A percentile compares a stretch with the other conserved stretches of the same genome.
These are phyloP conservation scores for Micractinium sp. DNA, from an alignment of 139 green algal genomes.

Conservation along the genomic window DNA sequence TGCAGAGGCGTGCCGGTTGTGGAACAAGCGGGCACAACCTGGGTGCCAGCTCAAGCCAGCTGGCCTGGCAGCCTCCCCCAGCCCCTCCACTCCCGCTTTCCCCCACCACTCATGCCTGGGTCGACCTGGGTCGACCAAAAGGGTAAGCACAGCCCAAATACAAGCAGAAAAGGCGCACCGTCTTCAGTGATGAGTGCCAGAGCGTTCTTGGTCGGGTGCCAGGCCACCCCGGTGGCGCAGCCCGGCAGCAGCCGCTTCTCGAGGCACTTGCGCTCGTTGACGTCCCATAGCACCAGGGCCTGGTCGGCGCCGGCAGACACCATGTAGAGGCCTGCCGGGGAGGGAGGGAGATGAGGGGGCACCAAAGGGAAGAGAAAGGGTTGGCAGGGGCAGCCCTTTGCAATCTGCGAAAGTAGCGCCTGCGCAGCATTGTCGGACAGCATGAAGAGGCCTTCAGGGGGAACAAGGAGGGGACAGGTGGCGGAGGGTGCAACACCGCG, in stretches of 20 bases:
- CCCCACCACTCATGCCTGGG: neutral
- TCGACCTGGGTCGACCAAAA: neutral
- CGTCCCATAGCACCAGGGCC: slow-evolving; percentile 76
- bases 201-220: slow-evolving; percentile 74
- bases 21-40: neutral
- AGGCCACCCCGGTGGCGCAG: slow-evolving; percentile 63
- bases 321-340: slow-evolving; percentile 72
- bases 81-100: no score
- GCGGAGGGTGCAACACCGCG: no score
- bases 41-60: neutral
- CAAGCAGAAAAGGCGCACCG: slow-evolving; percentile 22
- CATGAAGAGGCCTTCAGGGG: no score
- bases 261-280: slow-evolving; percentile 42
- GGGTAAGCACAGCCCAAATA: no score
- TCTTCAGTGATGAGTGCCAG: slow-evolving; percentile 69
- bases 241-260: slow-evolving; percentile 20
- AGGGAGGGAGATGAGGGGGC: neutral
- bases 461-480: no score
- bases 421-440: no score
- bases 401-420: no score
- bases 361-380: neutral
- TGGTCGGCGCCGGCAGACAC: slow-evolving; percentile 66
- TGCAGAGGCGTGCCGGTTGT: neutral
- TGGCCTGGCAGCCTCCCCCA: no score
- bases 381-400: neutral